Evolutionary conservation across 106 monocot genomes (phyloP).

Genomic region (Alisma plantagoaquatica): DNA sequence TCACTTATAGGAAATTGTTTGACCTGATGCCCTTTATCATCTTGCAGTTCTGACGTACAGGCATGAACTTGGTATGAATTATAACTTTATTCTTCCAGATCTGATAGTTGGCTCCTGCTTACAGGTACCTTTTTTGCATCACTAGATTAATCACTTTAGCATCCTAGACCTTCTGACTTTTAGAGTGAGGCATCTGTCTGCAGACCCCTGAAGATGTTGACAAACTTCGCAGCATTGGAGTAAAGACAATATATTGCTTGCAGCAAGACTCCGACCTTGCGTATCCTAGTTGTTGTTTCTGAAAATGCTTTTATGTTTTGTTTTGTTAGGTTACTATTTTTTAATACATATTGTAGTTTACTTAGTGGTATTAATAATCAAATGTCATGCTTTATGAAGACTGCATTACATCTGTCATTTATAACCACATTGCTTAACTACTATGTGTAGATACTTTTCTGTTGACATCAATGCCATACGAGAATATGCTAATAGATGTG

Average conservation of each 20-base stretch:
- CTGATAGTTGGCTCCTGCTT: conserved; percentile 96
- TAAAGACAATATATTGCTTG: conserved; percentile 93
- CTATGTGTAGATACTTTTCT: conserved; percentile 71
- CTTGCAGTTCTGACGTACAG: conserved; percentile 75
- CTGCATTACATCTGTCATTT: too few relatives aligned
- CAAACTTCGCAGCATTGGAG: conserved; percentile 78
- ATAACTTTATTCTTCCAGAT: conserved; percentile 81
- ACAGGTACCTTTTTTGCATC: conserved; percentile 45
- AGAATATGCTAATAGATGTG: conserved; percentile 53
- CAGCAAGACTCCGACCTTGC: conserved; percentile 87
- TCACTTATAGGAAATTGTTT: not conserved
- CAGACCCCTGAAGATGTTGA: conserved; percentile 93
- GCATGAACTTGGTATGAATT: conserved; percentile 97
- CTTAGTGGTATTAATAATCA: too few relatives aligned
- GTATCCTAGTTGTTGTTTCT: conserved; percentile 52
- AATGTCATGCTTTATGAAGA: not conserved
- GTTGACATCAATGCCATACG: conserved; percentile 83
- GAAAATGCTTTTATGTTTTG: too few relatives aligned
- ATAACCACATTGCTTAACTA: conserved; percentile 23
- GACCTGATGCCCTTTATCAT: conserved; percentile 5
- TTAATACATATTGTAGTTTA: too few relatives aligned
- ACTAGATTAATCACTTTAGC: too few relatives aligned
- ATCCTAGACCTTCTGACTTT: not conserved
- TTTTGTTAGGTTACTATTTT: too few relatives aligned
- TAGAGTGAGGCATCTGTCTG: not conserved